A percentile compares a stretch with the other conserved stretches of the same genome.
Conservation (phyloP, 2,329 filamentous ascomycete genomes). For the Diaporthe ampelina region DNA sequence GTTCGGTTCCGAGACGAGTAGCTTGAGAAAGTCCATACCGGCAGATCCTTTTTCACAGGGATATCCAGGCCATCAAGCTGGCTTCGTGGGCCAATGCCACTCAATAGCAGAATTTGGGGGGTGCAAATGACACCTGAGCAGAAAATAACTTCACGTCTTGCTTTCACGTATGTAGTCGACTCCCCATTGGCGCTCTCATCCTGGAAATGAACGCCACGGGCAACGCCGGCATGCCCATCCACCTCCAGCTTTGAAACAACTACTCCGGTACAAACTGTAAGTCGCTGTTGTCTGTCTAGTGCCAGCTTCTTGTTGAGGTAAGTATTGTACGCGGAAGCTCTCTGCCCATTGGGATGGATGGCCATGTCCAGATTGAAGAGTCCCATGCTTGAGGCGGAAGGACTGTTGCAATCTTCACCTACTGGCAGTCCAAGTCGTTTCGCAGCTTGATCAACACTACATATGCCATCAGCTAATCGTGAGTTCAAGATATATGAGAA, state of each 20-base stretch:
- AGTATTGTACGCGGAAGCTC: slow-evolving; percentile 40
- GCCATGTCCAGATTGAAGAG: background rate
- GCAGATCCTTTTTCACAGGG: slow-evolving; percentile 45
- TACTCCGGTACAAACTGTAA: slow-evolving; percentile 50
- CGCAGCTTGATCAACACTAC: slow-evolving; percentile 45
- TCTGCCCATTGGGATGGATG: background rate
- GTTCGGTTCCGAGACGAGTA: background rate
- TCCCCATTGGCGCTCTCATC: slow-evolving; percentile 23
- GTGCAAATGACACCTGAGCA: slow-evolving; percentile 49
- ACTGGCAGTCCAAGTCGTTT: slow-evolving; percentile 17
- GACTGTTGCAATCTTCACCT: background rate
- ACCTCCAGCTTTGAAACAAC: slow-evolving; percentile 49
- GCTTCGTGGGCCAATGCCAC: slow-evolving; percentile 49
- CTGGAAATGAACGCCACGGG: slow-evolving; percentile 46
- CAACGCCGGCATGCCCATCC: slow-evolving; percentile 42
- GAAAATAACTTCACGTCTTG: slow-evolving; percentile 50
- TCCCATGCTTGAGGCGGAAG: background rate
- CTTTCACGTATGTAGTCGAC: slow-evolving; percentile 43
- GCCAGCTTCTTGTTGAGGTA: slow-evolving; percentile 46
- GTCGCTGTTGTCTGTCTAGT: slow-evolving; percentile 40
- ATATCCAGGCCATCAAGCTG: slow-evolving; percentile 43
- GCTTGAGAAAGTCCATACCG: slow-evolving; percentile 19
- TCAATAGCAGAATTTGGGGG: slow-evolving; percentile 51
- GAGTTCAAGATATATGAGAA: background rate
- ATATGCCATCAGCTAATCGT: background rate